A percentile compares a stretch with the other conserved stretches of the same genome.
These are phyloP conservation scores for Comarum palustre DNA, from an alignment of 306 rosid species.

Conservation along the genomic window DNA sequence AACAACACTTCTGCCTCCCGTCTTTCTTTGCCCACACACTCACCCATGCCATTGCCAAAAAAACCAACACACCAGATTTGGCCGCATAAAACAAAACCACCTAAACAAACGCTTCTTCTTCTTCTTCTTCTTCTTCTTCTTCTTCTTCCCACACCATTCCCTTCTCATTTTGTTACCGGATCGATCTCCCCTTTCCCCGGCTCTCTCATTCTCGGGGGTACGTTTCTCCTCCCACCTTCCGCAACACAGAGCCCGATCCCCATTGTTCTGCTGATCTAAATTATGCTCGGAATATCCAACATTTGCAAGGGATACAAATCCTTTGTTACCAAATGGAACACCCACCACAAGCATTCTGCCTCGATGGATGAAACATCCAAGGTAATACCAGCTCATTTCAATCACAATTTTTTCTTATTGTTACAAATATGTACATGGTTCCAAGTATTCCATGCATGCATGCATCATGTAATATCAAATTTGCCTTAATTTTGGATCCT, in stretches of 20 bases:
- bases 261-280: constrained; percentile 16
- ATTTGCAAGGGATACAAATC: constrained; percentile 52
- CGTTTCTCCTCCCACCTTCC: constrained; percentile 43
- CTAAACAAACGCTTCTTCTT: constrained; percentile 20
- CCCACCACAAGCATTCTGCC: constrained; percentile 18
- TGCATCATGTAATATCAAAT: not conserved
- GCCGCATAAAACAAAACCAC: constrained; percentile 3
- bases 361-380: constrained; percentile 14
- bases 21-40: not conserved
- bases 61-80: not conserved
- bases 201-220: constrained; percentile 47
- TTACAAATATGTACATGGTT: not conserved
- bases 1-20: not conserved
- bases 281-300: constrained; percentile 49
- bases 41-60: not conserved
- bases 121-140: constrained; percentile 12
- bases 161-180: not conserved
- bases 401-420: not conserved
- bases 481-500: not conserved
- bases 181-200: not conserved
- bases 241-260: constrained; percentile 40
- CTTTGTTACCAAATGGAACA: constrained; percentile 38
- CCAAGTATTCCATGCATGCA: not conserved
- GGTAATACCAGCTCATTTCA: constrained; percentile 12
- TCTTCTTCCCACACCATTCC: constrained; percentile 11